phyloP scores from a whole-genome alignment of 495 filamentous ascomycete species.

The Neurospora sp. region DNA sequence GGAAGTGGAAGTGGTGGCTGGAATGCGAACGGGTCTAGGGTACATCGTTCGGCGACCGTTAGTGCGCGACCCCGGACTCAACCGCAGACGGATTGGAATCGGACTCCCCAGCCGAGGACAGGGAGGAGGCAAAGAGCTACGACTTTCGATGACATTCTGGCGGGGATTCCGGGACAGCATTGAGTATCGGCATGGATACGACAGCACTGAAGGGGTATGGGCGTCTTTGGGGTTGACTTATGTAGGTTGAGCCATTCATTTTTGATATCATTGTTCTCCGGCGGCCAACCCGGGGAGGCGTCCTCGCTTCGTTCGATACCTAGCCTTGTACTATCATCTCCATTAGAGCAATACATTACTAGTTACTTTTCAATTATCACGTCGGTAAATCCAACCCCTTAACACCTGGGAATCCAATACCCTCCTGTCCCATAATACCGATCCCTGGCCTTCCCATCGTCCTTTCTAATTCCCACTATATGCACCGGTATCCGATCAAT shows the following conservation, averaged over 20 bases:
- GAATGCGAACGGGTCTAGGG: neutral
- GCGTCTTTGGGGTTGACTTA: neutral
- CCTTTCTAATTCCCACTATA: slow-evolving; percentile 43
- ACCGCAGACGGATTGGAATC: neutral
- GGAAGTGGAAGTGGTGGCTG: neutral
- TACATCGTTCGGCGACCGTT: neutral
- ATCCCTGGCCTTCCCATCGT: slow-evolving; percentile 39
- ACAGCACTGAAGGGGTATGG: neutral
- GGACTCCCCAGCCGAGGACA: neutral
- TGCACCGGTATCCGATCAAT: slow-evolving; percentile 46
- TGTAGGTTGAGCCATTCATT: neutral
- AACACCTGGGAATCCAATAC: slow-evolving; percentile 30
- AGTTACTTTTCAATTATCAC: neutral
- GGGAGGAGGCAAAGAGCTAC: slow-evolving; percentile 1
- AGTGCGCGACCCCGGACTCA: neutral
- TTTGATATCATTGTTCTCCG: neutral
- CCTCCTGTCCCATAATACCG: slow-evolving; percentile 29
- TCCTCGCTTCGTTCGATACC: neutral
- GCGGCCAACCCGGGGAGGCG: neutral
- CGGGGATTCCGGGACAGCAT: neutral
- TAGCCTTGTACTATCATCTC: neutral
- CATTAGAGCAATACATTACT: neutral
- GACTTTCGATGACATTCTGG: slow-evolving; percentile 15
- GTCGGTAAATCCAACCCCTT: neutral
- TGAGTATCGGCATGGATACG: neutral